A percentile compares a stretch with the other conserved stretches of the same genome.
Conservation (phyloP, 148 eudicot genomes). For the Amaranthus cruentus region DNA sequence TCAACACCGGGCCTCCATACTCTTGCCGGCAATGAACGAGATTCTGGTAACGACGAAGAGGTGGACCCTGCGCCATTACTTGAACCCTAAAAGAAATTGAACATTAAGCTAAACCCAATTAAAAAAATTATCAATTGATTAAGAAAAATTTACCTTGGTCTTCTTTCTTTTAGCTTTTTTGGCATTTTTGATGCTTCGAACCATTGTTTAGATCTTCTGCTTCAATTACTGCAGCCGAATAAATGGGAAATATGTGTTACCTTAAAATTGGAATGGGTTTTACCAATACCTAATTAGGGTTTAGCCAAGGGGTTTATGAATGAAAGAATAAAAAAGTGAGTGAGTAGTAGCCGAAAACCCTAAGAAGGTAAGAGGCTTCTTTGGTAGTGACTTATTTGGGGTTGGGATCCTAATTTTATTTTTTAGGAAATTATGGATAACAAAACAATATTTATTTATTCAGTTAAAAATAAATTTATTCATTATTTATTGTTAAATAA, state of each 20-base stretch:
- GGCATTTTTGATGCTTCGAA: slow-evolving; percentile 58
- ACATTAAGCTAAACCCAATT: neutral
- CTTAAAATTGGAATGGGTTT: too few relatives aligned
- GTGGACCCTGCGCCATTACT: slow-evolving; percentile 54
- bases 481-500: too few relatives aligned
- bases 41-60: slow-evolving; percentile 27
- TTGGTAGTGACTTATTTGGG: too few relatives aligned
- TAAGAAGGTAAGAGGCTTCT: too few relatives aligned
- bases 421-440: neutral
- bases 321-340: too few relatives aligned
- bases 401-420: too few relatives aligned
- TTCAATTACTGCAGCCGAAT: neutral
- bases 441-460: neutral
- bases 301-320: too few relatives aligned
- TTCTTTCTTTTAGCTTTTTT: slow-evolving; percentile 63
- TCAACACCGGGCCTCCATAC: slow-evolving; percentile 97
- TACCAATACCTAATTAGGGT: too few relatives aligned
- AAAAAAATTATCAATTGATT: neutral
- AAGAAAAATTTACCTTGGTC: slow-evolving; percentile 39
- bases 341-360: too few relatives aligned
- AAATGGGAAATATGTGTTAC: too few relatives aligned
- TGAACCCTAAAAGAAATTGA: slow-evolving; percentile 29
- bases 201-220: slow-evolving; percentile 39
- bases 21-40: slow-evolving; percentile 39
- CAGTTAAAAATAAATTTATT: too few relatives aligned